These are phyloP conservation scores for Pycnococcus provasolii DNA, from an alignment of 139 green algal species.

Conservation along the genomic window DNA sequence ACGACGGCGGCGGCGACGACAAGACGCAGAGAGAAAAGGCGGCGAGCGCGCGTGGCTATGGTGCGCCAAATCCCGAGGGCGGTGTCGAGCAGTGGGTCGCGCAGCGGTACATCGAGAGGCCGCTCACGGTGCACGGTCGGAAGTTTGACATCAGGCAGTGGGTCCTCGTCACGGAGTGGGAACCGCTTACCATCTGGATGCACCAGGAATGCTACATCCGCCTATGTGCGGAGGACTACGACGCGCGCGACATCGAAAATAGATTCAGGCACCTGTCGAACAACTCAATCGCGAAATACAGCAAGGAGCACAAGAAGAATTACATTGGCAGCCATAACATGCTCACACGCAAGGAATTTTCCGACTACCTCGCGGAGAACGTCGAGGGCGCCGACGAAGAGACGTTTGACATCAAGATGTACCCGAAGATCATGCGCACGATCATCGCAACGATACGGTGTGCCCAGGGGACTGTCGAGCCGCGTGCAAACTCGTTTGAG, in stretches of 20 bases:
- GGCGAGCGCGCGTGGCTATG: too few relatives aligned
- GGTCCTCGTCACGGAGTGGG: constrained; percentile 44
- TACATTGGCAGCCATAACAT: constrained; percentile 28
- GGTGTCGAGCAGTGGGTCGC: constrained; percentile 30
- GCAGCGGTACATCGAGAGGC: constrained; percentile 55
- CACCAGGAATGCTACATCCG: constrained; percentile 36
- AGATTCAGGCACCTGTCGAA: constrained; percentile 52
- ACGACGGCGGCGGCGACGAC: neutral
- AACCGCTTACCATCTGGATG: constrained; percentile 43
- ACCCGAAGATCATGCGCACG: neutral
- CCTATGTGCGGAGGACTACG: constrained; percentile 49
- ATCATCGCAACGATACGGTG: neutral
- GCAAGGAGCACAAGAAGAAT: constrained; percentile 26
- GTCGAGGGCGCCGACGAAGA: neutral
- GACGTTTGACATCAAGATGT: neutral
- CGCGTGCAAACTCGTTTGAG: constrained; percentile 10
- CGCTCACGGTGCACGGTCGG: constrained; percentile 39
- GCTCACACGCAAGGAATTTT: constrained; percentile 24
- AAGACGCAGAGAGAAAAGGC: too few relatives aligned
- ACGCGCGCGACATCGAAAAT: constrained; percentile 38
- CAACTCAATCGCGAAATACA: constrained; percentile 42
- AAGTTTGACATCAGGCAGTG: constrained; percentile 62
- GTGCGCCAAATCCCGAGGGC: too few relatives aligned
- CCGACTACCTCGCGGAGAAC: constrained; percentile 8
- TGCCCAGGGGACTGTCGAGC: neutral